Evolutionary conservation across 108 stramenopile species (phyloP), one percentile per base, ranked within the genome.

Genomic region (Skeletonema potamos): DNA sequence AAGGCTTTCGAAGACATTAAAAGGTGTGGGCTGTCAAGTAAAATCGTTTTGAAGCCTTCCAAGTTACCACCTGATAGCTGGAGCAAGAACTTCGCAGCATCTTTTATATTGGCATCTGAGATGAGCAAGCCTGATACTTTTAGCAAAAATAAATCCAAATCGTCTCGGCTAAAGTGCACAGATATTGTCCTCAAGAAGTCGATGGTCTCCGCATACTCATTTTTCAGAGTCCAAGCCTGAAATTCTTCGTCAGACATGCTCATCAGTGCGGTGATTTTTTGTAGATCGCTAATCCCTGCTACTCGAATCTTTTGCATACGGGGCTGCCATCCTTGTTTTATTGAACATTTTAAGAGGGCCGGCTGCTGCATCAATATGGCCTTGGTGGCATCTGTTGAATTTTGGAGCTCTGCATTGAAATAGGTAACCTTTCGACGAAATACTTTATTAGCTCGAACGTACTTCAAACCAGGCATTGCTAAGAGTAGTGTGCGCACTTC

Each of bases 301-400:
- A 27, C 48, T 2, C 27, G 32, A 33, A 77, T 59, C 66, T 51
- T 27, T 43, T 70, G 27, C 70, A 71, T 48, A 10, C 77, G 77
- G 9, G 62, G 58, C 43, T 66, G 55, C 48, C 70, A 11, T 55
- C 27, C 39, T 39, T 13, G 36, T 27, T 15, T 46, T 20, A 74
- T 18, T 59, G 68, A 55, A 48, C 59, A 58, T 33, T 71, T 36
- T 13, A 77, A 30, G 24, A 77, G 58, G n/a, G 18, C 24, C 18
- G 77, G 77, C 4, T 54, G 46, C 44, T 22, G 8, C 46, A 70
- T 26, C 30, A 77, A 37, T 33, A 70, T 27, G 15, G 22, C 11
- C 27, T 71, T 77, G 26, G 51, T 39, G 22, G 55, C 44, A 18
- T 57, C 58, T 29, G 65, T 30, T 68, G 37, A 57, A 27, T 66